Conservation (phyloP, 1,139 yeast species). For the Lodderomyces pseudojiufengensis region DNA sequence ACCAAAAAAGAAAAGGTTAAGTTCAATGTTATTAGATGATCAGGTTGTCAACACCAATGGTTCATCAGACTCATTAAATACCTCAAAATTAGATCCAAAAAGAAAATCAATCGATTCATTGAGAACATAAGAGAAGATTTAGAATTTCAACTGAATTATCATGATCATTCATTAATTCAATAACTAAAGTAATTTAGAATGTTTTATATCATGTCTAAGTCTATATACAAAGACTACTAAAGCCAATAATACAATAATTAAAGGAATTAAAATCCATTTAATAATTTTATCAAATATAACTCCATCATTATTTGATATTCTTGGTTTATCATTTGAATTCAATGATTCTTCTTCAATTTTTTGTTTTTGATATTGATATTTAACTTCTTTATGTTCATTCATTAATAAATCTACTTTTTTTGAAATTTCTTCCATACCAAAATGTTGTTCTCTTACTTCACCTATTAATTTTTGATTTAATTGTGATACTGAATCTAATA, state of each 20-base stretch:
- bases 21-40: slow-evolving; percentile 20
- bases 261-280: slow-evolving; percentile 42
- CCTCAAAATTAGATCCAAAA: slow-evolving; percentile 1
- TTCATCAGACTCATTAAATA: not conserved
- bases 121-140: not conserved
- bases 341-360: slow-evolving; percentile 1
- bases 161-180: not conserved
- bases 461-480: slow-evolving; percentile 41
- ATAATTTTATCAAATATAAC: slow-evolving; percentile 25
- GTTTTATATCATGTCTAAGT: slow-evolving; percentile 53
- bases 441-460: slow-evolving; percentile 44
- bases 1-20: slow-evolving; percentile 37
- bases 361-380: slow-evolving; percentile 25
- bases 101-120: slow-evolving; percentile 1
- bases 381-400: slow-evolving; percentile 40
- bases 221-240: slow-evolving; percentile 42
- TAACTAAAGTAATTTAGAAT: slow-evolving; percentile 45
- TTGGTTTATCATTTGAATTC: not conserved
- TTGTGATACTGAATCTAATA: slow-evolving; percentile 30
- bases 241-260: slow-evolving; percentile 34
- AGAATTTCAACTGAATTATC: too few relatives aligned
- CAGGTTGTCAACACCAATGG: not conserved
- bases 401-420: slow-evolving; percentile 42
- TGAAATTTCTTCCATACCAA: slow-evolving; percentile 30
- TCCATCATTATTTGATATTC: too few relatives aligned